Base-by-base conservation (phyloP, 2,329 filamentous ascomycete genomes). In the Alternaria gansuensis region DNA sequence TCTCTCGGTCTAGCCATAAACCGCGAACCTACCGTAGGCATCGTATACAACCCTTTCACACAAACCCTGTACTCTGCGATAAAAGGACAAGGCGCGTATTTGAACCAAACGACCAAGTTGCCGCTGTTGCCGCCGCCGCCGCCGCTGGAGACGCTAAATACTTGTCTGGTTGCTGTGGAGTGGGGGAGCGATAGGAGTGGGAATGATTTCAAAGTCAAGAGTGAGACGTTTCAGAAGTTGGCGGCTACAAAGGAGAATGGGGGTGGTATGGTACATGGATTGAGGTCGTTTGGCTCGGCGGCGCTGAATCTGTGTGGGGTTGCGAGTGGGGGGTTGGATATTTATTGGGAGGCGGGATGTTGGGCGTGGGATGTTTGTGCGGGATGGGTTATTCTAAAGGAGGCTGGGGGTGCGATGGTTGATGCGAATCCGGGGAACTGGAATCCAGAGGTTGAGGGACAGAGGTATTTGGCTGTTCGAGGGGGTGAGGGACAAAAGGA, bases 361-460 rank as follows among this genome's bases (percentile, higher is more conserved):
- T 94, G 90, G 85, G 90, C 90, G 2, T 94, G 91, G 91, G 91
- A 94, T 75, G 91, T 94, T 2, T 91, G 89, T 72, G 91, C 91
- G 5, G 91, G 88, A 0, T 93, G 90, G 91, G 87, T 88, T 57
- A 88, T 94, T 60, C 79, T 94, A 26, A 79, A 81, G 29, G 91
- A 94, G 80, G 89, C 90, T 0, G 91, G 91, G 0, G 91, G 91
- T 0, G 80, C 86, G 51, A 86, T 94, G 81, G 89, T 84, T 7
- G 84, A 89, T 72, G 90, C 87, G 4, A 93, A 93, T 73, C 87
- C 89, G 0, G 90, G 90, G 0, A 84, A 85, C 54, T 93, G 90
- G 90, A 74, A 84, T 43, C 80, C 84, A 5, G 76, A 70, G 48
- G 74, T 88, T 6, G 86, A 88, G 67, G 85, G 82, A 60, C 80